Evolutionary conservation across 1,284 basidiomycete species (phyloP), one percentile per base, ranked within the genome.

Genomic region (Rhodotorula sp.): DNA sequence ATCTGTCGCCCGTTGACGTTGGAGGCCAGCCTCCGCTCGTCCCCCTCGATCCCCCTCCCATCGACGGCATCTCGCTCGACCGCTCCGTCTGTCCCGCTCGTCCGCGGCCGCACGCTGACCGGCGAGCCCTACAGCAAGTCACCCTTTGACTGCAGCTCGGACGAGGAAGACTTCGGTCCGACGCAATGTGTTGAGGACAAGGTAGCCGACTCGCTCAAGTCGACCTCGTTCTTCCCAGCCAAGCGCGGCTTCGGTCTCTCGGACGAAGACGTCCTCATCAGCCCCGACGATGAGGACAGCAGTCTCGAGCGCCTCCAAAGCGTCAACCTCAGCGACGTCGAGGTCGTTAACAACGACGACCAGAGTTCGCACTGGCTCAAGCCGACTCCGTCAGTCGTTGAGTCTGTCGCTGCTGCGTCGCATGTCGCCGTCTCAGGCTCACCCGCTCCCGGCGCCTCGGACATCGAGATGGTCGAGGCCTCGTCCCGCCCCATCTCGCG

Each of bases 161-260:
- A 39, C 17, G 60, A 58, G 6, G 49, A 58, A 5, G 29, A n/a
- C 15, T 5, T 13, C 8, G 49, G 34, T n/a, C 24, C 51, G 0
- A 19, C 24, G 20, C 20, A 36, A 32, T 13, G 27, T 53, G 57
- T 49, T 52, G 39, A 29, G 0, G 13, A 30, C 22, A 13, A 36
- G 34, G 10, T n/a, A 1, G 39, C 54, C 2, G 24, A 32, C 19
- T 15, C 32, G 4, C 54, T 8, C 20, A 24, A 36, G 22, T 44
- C 39, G 39, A 44, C 39, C 39, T 44, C 39, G 7, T 44, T 44
- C 39, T 44, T 44, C 39, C 39, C 34, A 8, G 24, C 15, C 30
- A 59, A 49, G 39, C 51, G 49, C 44, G 64, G 64, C 13, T 70
- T 59, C 39, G 68, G 68, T 8, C 60, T 70, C 13, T 52, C 68